Evolutionary conservation across 1,284 basidiomycete species (phyloP).

Genomic region (Thecaphora thlaspeos): DNA sequence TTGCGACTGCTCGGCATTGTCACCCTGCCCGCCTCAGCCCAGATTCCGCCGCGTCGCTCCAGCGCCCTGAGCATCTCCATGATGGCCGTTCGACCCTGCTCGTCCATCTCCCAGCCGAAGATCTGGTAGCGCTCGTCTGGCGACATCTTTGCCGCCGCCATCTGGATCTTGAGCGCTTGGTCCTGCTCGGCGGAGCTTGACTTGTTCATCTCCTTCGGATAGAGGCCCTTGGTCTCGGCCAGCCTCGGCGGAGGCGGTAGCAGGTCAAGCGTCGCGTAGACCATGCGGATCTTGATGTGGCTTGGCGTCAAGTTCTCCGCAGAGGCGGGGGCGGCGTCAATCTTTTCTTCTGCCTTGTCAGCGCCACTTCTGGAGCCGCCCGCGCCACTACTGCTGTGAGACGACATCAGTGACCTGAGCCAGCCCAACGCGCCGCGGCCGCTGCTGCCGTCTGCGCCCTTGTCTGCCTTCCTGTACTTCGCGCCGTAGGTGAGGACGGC

Average conservation of each 20-base stretch:
- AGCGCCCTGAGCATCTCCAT: slow-evolving; percentile 19
- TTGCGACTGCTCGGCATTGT: slow-evolving; percentile 25
- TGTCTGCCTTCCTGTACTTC: background rate
- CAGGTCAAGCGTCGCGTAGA: slow-evolving; percentile 27
- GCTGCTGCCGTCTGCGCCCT: background rate
- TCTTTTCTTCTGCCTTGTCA: background rate
- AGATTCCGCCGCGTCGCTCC: slow-evolving; percentile 22
- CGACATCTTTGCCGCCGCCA: slow-evolving; percentile 13
- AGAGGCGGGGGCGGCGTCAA: too few relatives aligned
- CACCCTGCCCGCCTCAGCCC: slow-evolving; percentile 24
- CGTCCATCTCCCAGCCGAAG: slow-evolving; percentile 11
- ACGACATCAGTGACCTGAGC: background rate
- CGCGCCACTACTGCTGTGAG: too few relatives aligned
- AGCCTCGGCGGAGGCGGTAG: slow-evolving; percentile 25
- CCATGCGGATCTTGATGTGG: slow-evolving; percentile 18
- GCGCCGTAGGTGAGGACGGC: slow-evolving; percentile 23
- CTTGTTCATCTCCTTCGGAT: slow-evolving; percentile 35
- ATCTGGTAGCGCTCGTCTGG: slow-evolving; percentile 15
- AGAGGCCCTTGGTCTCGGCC: slow-evolving; percentile 20
- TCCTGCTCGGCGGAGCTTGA: slow-evolving; percentile 10
- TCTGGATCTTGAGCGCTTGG: background rate
- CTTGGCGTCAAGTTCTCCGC: background rate
- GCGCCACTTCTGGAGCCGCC: too few relatives aligned
- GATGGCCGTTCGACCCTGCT: slow-evolving; percentile 6
- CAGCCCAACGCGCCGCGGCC: background rate